Percentiles rank a stretch among this genome's conserved stretches.
Evolutionary conservation across 1,284 basidiomycete genomes (phyloP).

Genomic region (Kalmanozyma brasiliensis): DNA sequence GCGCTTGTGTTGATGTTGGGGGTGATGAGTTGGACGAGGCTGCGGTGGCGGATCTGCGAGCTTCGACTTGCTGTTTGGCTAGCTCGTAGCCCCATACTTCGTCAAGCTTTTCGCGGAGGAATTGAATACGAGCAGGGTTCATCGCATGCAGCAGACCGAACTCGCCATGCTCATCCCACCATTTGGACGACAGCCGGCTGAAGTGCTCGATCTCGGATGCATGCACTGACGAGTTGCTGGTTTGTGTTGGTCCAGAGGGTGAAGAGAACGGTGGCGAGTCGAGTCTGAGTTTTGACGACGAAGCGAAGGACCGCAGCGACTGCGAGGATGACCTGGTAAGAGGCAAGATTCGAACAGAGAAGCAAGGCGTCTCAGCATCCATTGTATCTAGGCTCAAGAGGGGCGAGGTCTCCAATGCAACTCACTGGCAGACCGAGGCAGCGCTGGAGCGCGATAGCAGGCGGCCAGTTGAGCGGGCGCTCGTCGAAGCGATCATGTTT

Average conservation of each 20-base stretch:
- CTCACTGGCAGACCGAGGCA: constrained; percentile 39
- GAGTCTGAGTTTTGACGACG: constrained; percentile 32
- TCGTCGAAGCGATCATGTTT: constrained; percentile 8
- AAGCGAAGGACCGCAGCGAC: constrained; percentile 26
- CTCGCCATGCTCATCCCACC: constrained; percentile 97
- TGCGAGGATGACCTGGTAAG: constrained; percentile 5
- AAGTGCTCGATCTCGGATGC: constrained; percentile 79
- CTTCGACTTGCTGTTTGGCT: constrained; percentile 40
- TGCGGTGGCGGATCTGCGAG: background rate
- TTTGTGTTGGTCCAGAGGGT: background rate
- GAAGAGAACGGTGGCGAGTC: constrained; percentile 24
- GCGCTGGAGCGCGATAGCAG: constrained; percentile 7
- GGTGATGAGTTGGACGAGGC: constrained; percentile 67
- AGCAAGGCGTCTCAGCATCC: constrained; percentile 18
- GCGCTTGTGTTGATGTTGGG: constrained; percentile 48
- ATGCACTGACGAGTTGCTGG: constrained; percentile 48
- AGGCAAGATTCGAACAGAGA: background rate
- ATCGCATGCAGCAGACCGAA: constrained; percentile 90
- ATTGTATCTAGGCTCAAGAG: too few relatives aligned
- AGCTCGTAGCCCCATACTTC: constrained; percentile 63
- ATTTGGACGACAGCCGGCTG: constrained; percentile 86
- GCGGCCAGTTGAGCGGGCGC: constrained; percentile 8
- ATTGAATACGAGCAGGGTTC: constrained; percentile 90
- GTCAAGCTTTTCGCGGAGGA: constrained; percentile 80
- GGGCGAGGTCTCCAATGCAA: background rate